Evolutionary conservation across 148 eudicot genomes (phyloP).

Genomic region (Dianthus caryophyllus): DNA sequence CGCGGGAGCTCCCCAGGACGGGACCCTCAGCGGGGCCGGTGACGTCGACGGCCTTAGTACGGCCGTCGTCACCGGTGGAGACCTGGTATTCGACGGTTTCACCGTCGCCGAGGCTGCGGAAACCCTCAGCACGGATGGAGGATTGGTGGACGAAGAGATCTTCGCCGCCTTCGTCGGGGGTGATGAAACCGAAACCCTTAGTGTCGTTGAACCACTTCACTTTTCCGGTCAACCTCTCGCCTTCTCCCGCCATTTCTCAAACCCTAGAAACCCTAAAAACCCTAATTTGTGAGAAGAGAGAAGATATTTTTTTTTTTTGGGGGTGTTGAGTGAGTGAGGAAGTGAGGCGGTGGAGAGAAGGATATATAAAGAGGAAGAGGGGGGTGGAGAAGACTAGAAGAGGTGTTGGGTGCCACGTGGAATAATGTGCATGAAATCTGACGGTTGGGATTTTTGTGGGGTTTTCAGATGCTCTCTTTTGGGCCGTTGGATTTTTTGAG

Average conservation of each 20-base stretch:
- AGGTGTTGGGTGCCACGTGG: neutral
- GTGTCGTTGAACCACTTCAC: slow-evolving; percentile 58
- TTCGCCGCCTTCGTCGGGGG: slow-evolving; percentile 49
- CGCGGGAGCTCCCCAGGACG: slow-evolving; percentile 41
- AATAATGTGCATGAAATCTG: neutral
- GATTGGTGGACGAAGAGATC: slow-evolving; percentile 62
- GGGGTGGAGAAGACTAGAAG: neutral
- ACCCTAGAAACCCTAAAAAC: neutral
- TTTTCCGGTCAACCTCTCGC: slow-evolving; percentile 29
- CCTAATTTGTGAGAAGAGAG: neutral
- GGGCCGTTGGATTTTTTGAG: neutral
- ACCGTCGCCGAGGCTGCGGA: slow-evolving; percentile 46
- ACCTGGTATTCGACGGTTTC: slow-evolving; percentile 46
- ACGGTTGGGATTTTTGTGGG: neutral
- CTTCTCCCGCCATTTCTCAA: neutral
- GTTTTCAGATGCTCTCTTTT: neutral
- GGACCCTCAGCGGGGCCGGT: slow-evolving; percentile 39
- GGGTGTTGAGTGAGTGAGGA: neutral
- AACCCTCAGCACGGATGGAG: slow-evolving; percentile 50
- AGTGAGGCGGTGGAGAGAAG: neutral
- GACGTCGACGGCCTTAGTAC: slow-evolving; percentile 56
- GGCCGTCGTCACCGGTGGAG: slow-evolving; percentile 40
- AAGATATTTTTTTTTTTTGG: too few species aligned
- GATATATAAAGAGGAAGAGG: slow-evolving; percentile 11
- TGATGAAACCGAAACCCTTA: slow-evolving; percentile 55